Evolutionary conservation across 805 yeast genomes (phyloP), one percentile per base, ranked within the genome.

Genomic region (Yarrowia deformans): DNA sequence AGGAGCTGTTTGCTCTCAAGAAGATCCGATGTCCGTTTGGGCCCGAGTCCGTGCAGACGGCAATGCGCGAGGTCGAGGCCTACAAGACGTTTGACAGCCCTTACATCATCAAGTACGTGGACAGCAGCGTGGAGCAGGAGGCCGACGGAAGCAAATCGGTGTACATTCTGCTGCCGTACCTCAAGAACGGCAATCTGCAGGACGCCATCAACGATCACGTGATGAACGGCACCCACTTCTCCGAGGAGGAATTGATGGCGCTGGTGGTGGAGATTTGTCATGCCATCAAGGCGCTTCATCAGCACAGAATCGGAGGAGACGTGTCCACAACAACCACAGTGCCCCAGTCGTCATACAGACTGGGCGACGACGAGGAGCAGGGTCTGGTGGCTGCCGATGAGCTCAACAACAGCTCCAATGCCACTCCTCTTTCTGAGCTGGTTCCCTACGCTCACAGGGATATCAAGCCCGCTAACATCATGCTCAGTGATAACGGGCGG

Each of bases 11-110:
- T 75, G 97, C 97, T 3, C 80, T 93, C 75, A 93, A 93, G 80
- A 90, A 90, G 80, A 90, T 92, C 68, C 81, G 93, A 70, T 93
- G 97, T 77, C 93, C 97, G 1, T 90, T 88, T 78, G 97, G 97
- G 1, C 84, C 90, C 58, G 90, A 88, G 74, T 88, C 89, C 73
- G 87, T 92, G 68, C 85, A 84, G 69, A 80, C 83, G 58, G 97
- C 97, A 0, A 83, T 91, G 86, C 83, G 84, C 50, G 98, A 93
- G 76, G 86, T 93, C 58, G 88, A 87, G 35, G 88, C 87, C 72
- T 91, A 92, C 77, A 87, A 85, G 74, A 85, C 88, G 64, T 93
- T 93, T 77, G 80, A 82, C 45, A 81, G 87, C 32, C 69, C 75
- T 34, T 91, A 92, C 0, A 86, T 93, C 19, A 85, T 91, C 55